Evolutionary conservation across 1,139 yeast genomes (phyloP), one percentile per base, ranked within the genome.

Genomic region (Schwanniomyces etchellsii): DNA sequence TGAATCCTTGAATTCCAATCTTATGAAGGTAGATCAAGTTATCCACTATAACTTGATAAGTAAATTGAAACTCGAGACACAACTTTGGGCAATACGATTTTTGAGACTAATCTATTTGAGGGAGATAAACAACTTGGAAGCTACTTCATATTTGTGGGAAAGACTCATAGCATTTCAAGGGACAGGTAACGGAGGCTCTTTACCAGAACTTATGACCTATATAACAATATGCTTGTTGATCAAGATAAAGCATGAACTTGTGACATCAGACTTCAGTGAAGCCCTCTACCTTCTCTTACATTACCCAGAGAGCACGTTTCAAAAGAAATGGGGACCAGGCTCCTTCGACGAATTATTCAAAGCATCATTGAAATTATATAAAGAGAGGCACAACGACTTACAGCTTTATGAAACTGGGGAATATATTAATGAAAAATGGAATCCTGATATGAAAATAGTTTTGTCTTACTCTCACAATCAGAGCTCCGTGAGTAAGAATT

Each of bases 31-130:
- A 2, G 74, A 67, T 42, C 74, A 67, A 37, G 44, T 66, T 24
- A 60, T 67, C 28, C 70, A 66, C 38, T 66, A 66, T 40, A 64
- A 52, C 31, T 46, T 67, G 28, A 49, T 71, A 14, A 59, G 61
- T 20, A 77, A 70, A 40, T 58, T 77, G 34, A 64, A 61, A 33
- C 51, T 77, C 4, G 82, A 77, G 35, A 68, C 81, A 5, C 76
- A 78, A 35, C 60, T 81, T 20, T 81, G 88, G 88, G 58, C 79
- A 14, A 74, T 81, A 17, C 53, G 88, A 33, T 81, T 79, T 64
- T 69, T 77, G 12, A 56, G 88, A 30, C 52, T 81, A 26, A 37
- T 80, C 1, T 58, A 80, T 20, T 50, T 76, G 9, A 54, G 89
- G 35, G 89, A 81, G 42, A 45, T 81, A 20, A 81, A 81, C 1